Evolutionary conservation across 345 rosid species (phyloP).

Genomic region (Psidium guajava): DNA sequence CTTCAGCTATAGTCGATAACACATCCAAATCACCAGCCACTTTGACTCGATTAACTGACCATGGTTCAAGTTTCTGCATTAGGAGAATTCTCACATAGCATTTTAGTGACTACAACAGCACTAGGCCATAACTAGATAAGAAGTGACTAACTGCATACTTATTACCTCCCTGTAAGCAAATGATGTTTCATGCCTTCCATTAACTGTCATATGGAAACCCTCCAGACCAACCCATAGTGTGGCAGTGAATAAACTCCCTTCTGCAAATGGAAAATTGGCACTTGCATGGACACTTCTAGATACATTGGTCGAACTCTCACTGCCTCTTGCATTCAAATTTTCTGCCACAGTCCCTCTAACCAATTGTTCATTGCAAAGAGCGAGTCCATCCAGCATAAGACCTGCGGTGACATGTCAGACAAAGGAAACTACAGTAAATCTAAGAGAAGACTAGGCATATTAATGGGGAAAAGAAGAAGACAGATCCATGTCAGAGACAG

Average conservation of each 20-base stretch:
- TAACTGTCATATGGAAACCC: constrained; percentile 87
- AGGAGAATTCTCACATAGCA: background rate
- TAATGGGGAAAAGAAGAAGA: background rate
- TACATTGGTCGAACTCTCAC: constrained; percentile 17
- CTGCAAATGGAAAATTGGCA: constrained; percentile 63
- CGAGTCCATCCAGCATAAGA: constrained; percentile 65
- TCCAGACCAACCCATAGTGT: constrained; percentile 71
- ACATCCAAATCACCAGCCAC: constrained; percentile 49
- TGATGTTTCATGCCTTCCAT: constrained; percentile 83
- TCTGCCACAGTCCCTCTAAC: constrained; percentile 33
- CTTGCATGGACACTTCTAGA: constrained; percentile 30
- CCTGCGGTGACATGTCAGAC: constrained; percentile 7
- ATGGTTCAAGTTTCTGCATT: constrained; percentile 74
- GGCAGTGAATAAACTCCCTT: constrained; percentile 64
- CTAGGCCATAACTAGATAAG: background rate
- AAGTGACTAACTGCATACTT: constrained; percentile 10
- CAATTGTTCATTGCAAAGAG: constrained; percentile 61
- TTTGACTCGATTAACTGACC: constrained; percentile 55
- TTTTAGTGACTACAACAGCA: background rate
- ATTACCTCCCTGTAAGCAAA: constrained; percentile 75
- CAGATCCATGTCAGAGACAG: background rate
- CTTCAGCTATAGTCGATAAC: constrained; percentile 56
- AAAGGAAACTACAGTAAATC: background rate
- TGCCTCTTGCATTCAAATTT: constrained; percentile 25
- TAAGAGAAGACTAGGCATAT: background rate